Evolutionary conservation across 192 early-diverging fungal species (phyloP).

Genomic region (Linnemannia hyalina): DNA sequence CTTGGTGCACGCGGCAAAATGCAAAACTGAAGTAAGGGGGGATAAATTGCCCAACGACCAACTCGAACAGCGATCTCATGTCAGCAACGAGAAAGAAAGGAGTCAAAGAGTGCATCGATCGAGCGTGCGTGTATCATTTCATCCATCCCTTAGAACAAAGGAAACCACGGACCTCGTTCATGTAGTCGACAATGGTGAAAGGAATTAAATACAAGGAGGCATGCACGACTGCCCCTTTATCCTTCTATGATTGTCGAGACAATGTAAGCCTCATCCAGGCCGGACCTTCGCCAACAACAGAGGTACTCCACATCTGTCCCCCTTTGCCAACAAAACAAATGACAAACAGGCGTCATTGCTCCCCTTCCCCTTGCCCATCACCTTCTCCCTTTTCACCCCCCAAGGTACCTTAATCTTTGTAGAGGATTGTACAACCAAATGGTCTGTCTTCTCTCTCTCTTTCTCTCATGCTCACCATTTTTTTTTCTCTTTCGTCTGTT

Average conservation of each 20-base stretch:
- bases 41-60: not conserved
- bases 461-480: not conserved
- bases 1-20: not conserved
- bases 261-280: not conserved
- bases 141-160: not conserved
- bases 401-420: conserved; percentile 1
- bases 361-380: not conserved
- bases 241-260: not conserved
- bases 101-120: not conserved
- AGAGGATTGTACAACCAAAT: conserved; percentile 1
- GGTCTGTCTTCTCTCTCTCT: not conserved
- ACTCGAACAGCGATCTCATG: not conserved
- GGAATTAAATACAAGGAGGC: not conserved
- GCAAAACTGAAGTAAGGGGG: not conserved
- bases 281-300: too few relatives aligned
- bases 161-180: not conserved
- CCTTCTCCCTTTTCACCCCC: not conserved
- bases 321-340: not conserved
- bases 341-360: not conserved
- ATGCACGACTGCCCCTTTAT: not conserved
- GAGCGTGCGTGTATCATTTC: not conserved
- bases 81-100: not conserved
- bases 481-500: not conserved
- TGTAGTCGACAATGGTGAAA: not conserved
- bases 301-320: not conserved